phyloP scores from a whole-genome alignment of 2,329 filamentous ascomycete genomes.

The Corinectria fuckeliana region DNA sequence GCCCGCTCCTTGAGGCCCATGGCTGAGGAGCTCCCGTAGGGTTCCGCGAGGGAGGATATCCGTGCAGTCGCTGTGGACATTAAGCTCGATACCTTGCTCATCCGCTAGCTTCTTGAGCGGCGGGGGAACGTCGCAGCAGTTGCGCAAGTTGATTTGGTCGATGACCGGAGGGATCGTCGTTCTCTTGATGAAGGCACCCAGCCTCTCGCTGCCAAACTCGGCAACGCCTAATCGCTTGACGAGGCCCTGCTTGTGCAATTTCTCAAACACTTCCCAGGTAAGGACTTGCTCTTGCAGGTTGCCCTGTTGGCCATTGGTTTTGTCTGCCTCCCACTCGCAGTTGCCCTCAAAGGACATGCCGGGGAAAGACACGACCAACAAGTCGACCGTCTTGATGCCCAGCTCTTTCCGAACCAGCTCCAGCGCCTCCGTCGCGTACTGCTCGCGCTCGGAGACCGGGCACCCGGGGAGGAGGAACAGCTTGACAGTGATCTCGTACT shows the following conservation, averaged over 20 bases:
- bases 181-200: conserved; percentile 76
- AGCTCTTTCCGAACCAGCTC: conserved; percentile 82
- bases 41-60: conserved; percentile 89
- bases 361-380: conserved; percentile 92
- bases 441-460: conserved; percentile 66
- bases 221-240: conserved; percentile 82
- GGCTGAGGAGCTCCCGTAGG: conserved; percentile 80
- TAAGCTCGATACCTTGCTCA: conserved; percentile 79
- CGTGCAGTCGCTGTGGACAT: conserved; percentile 93
- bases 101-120: conserved; percentile 86
- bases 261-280: conserved; percentile 77
- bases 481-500: conserved; percentile 96
- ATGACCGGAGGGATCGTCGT: conserved; percentile 79
- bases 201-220: conserved; percentile 87
- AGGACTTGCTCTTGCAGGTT: conserved; percentile 71
- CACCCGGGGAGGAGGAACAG: conserved; percentile 87
- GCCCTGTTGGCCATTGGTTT: conserved; percentile 65
- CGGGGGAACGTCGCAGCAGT: conserved; percentile 95
- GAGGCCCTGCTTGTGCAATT: conserved; percentile 71
- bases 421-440: conserved; percentile 80
- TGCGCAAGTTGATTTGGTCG: conserved; percentile 93
- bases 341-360: conserved; percentile 93
- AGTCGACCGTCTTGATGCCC: conserved; percentile 75
- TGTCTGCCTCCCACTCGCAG: conserved; percentile 79
- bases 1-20: conserved; percentile 73